These are phyloP conservation scores for Apiotrichum gamsii DNA, from an alignment of 1,284 basidiomycete species.

Conservation along the genomic window DNA sequence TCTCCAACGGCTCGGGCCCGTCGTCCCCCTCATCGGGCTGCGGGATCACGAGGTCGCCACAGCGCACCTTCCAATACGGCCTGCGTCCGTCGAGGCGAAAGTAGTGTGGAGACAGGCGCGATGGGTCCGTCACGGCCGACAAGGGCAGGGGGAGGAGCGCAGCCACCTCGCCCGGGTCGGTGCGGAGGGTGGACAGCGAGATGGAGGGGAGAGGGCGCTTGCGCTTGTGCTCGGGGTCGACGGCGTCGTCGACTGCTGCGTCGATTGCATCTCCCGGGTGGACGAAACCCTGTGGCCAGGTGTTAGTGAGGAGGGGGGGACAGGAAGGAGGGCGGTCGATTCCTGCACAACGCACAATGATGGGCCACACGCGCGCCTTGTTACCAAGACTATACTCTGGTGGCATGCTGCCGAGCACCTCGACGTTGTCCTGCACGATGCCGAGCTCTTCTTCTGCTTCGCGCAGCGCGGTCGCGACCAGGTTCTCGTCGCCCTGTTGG, in stretches of 20 bases:
- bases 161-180: constrained; percentile 33
- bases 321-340: background rate
- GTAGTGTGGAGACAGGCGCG: constrained; percentile 24
- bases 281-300: constrained; percentile 33
- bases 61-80: constrained; percentile 36
- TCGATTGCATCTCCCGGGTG: constrained; percentile 12
- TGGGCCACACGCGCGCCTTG: constrained; percentile 38
- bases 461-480: constrained; percentile 33
- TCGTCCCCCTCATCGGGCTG: constrained; percentile 8
- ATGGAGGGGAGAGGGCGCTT: constrained; percentile 22
- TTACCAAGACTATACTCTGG: constrained; percentile 42
- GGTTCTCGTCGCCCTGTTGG: constrained; percentile 16
- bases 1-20: constrained; percentile 21
- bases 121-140: constrained; percentile 13
- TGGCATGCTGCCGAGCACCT: constrained; percentile 34
- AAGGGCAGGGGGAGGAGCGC: constrained; percentile 36
- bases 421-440: constrained; percentile 25
- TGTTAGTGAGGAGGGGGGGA: constrained; percentile 6
- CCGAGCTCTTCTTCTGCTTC: constrained; percentile 40
- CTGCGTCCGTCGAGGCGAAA: constrained; percentile 31
- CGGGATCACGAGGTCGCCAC: constrained; percentile 23
- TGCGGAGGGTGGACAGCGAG: constrained; percentile 18
- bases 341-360: constrained; percentile 32
- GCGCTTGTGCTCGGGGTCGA: background rate
- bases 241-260: constrained; percentile 3